Conservation (phyloP, 1,284 basidiomycete species). For the Cronartium ribicola region DNA sequence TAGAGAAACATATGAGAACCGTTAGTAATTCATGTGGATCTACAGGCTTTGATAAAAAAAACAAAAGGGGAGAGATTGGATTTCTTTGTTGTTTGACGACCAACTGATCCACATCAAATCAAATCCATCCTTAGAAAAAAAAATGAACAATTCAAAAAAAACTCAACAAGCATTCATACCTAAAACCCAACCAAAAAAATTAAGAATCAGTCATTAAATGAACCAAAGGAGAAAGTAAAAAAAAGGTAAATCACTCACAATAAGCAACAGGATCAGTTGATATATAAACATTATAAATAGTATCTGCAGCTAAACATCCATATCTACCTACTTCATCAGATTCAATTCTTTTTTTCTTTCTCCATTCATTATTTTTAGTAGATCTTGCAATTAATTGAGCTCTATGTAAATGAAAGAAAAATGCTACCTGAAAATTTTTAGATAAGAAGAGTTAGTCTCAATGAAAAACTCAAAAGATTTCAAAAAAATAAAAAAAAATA, state of each 20-base stretch:
- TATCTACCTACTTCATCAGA: constrained; percentile 48
- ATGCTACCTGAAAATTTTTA: constrained; percentile 25
- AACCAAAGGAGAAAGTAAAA: background rate
- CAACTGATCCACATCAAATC: too few species aligned
- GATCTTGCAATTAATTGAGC: constrained; percentile 51
- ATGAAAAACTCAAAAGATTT: too few species aligned
- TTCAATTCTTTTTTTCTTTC: constrained; percentile 45
- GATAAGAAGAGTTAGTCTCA: background rate
- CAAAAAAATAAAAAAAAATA: background rate
- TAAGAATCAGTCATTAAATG: background rate
- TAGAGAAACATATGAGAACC: background rate
- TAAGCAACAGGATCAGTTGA: constrained; percentile 54
- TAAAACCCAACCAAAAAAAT: background rate
- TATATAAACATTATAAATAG: constrained; percentile 50
- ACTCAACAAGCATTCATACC: constrained; percentile 43
- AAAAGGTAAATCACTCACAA: constrained; percentile 44
- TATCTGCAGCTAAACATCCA: constrained; percentile 46
- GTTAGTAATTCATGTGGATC: background rate
- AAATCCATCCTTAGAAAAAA: too few species aligned
- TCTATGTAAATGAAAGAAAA: constrained; percentile 50
- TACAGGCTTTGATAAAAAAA: background rate
- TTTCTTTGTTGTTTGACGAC: too few species aligned
- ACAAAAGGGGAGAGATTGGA: too few species aligned
- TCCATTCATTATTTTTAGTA: constrained; percentile 42
- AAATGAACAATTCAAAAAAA: background rate